phyloP scores from a whole-genome alignment of 352 stramenopile species.

The Globisporangium alternatum region DNA sequence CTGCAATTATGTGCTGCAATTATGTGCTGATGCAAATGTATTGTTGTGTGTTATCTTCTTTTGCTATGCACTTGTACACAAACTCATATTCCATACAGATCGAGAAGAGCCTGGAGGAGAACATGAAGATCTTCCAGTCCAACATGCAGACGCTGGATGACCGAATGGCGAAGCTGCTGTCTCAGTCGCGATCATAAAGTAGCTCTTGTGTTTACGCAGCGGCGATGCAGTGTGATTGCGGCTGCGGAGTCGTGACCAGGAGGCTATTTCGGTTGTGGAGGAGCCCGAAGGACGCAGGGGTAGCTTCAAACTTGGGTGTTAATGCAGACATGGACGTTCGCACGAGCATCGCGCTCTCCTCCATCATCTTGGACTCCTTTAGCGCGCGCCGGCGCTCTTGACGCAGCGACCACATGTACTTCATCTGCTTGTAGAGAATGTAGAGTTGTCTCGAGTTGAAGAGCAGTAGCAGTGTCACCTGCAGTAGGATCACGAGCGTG shows the following conservation, averaged over 20 bases:
- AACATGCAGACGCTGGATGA: conserved; percentile 78
- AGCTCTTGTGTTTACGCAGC: conserved; percentile 18
- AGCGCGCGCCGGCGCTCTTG: conserved; percentile 32
- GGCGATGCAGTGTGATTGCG: conserved; percentile 16
- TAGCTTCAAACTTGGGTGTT: conserved; percentile 34
- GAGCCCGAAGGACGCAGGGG: conserved; percentile 24
- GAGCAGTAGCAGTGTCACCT: conserved; percentile 59
- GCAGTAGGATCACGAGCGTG: conserved; percentile 64
- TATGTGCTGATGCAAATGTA: background rate
- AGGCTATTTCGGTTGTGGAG: conserved; percentile 36
- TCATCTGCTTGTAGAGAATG: conserved; percentile 76
- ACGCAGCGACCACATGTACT: conserved; percentile 52
- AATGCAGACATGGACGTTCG: conserved; percentile 32
- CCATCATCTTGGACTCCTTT: conserved; percentile 23
- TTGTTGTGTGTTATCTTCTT: background rate
- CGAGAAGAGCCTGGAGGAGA: conserved; percentile 67
- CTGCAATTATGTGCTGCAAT: background rate
- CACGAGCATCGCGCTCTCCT: conserved; percentile 28
- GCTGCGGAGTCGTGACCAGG: conserved; percentile 21
- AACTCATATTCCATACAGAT: conserved; percentile 34
- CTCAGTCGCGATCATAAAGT: conserved; percentile 18
- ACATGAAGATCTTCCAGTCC: conserved; percentile 71
- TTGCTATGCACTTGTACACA: background rate
- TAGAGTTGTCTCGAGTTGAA: conserved; percentile 79
- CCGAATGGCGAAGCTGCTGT: conserved; percentile 55